Base-by-base conservation (phyloP, 352 stramenopile genomes). In the Globisporangium solare region DNA sequence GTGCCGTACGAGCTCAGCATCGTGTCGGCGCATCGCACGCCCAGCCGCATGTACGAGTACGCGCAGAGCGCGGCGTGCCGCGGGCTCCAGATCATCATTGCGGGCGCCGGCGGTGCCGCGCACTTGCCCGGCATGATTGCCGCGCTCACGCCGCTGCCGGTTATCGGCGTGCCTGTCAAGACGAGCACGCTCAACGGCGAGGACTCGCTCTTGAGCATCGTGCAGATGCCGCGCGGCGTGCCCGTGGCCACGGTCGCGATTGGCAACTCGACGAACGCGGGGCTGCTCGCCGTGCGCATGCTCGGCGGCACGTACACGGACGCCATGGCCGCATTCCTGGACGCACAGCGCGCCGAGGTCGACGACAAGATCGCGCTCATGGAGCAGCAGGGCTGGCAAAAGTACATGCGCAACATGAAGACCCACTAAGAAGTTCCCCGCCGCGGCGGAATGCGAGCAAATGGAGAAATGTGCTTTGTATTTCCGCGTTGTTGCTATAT, bases 161-260 rank as follows among this genome's bases (percentile, higher is more conserved):
- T 99, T 7, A 79, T 99, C 24, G 97, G 97, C 41, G 97, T 99
- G 2, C 97, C 97, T 13, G 92, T 99, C 20, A 98, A 99, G 77
- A 99, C 95, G 6, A 98, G 89, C 21, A 98, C 96, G 18, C 72
- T 99, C 14, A 98, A 96, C 64, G 97, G 97, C 27, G 76, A 98
- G 51, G 97, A 99, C 76, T 98, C 94, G 46, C 75, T 99, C 13
- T 79, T 99, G 62, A 98, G 91, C 67, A 99, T 99, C 70, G 96
- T 99, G 21, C 97, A 99, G 82, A 99, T 99, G 97, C 97, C 97
- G 39, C 76, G 94, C 35, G 97, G 97, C 51, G 87, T 99, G 35
- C 97, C 97, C 12, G 96, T 99, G 40, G 97, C 97, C 2, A 99
- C 97, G 12, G 96, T 99, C 14, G 96, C 95, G 2, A 99, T 99